Evolutionary conservation across 225 moss, liverwort and hornwort genomes (phyloP).

Genomic region (Anthoceros angustus): DNA sequence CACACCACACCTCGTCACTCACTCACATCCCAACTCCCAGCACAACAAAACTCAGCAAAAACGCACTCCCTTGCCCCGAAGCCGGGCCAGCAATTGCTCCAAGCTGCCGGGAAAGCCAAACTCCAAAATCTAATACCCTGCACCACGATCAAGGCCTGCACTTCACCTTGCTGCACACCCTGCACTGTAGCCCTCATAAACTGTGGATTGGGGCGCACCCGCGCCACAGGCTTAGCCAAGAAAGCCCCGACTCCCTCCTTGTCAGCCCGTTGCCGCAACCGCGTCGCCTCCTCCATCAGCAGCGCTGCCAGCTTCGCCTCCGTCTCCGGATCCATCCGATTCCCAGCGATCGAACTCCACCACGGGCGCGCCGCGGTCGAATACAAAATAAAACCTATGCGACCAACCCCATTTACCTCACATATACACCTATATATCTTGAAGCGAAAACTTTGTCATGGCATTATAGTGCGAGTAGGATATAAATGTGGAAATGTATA

Average conservation of each 20-base stretch:
- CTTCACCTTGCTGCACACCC: conserved; percentile 67
- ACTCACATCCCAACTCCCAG: too few relatives aligned
- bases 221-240: conserved; percentile 55
- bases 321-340: conserved; percentile 58
- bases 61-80: too few relatives aligned
- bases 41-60: too few relatives aligned
- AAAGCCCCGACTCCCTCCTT: conserved; percentile 64
- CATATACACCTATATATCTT: too few relatives aligned
- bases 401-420: too few relatives aligned
- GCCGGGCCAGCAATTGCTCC: background rate
- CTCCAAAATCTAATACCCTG: background rate
- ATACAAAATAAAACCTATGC: too few relatives aligned
- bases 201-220: conserved; percentile 71
- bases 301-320: conserved; percentile 60
- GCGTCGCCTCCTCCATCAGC: conserved; percentile 85
- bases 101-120: background rate
- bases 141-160: background rate
- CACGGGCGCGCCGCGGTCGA: too few relatives aligned
- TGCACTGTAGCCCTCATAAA: conserved; percentile 79
- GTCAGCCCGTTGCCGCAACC: conserved; percentile 59
- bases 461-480: too few relatives aligned
- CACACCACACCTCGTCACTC: too few relatives aligned
- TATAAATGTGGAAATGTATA: too few relatives aligned
- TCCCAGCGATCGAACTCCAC: background rate
- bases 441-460: too few relatives aligned